Percentiles rank a stretch among this genome's conserved stretches.
phyloP scores from a whole-genome alignment of 169 alveolate genomes.

The Eimeria falciformis region DNA sequence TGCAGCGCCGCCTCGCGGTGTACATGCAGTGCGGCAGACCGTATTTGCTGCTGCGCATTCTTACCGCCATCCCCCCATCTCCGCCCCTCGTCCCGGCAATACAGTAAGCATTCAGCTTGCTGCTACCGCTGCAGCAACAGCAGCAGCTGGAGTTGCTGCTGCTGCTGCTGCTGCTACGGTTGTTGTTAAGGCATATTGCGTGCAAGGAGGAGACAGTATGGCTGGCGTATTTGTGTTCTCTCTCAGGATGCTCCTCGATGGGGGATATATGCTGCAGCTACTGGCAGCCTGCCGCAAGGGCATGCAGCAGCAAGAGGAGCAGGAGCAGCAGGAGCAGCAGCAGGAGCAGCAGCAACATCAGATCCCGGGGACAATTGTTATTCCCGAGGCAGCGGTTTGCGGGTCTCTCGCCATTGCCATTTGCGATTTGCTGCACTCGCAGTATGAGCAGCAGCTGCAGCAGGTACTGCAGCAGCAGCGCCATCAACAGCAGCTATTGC shows the following conservation, averaged over 20 bases:
- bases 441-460: constrained; percentile 50
- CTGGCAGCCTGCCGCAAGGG: constrained; percentile 68
- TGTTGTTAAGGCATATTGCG: background rate
- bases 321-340: constrained; percentile 51
- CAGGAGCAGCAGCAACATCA: constrained; percentile 26
- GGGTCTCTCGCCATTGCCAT: constrained; percentile 49
- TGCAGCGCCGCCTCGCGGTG: constrained; percentile 54
- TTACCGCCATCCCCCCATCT: constrained; percentile 67
- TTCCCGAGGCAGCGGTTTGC: constrained; percentile 39
- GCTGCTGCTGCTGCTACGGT: constrained; percentile 15
- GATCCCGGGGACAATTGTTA: background rate
- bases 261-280: constrained; percentile 30
- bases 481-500: background rate
- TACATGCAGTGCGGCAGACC: constrained; percentile 61
- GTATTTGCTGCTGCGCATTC: constrained; percentile 68
- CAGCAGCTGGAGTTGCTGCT: background rate
- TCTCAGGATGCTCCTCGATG: constrained; percentile 17
- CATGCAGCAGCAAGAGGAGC: constrained; percentile 45
- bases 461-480: constrained; percentile 21
- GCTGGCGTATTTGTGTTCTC: background rate
- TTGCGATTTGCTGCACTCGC: constrained; percentile 48
- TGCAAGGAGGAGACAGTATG: background rate
- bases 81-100: constrained; percentile 60
- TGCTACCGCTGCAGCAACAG: constrained; percentile 14
- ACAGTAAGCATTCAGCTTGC: constrained; percentile 54